Evolutionary conservation across 257 asterid genomes (phyloP), one percentile per base, ranked within the genome.

Genomic region (Cruciata laevipes): DNA sequence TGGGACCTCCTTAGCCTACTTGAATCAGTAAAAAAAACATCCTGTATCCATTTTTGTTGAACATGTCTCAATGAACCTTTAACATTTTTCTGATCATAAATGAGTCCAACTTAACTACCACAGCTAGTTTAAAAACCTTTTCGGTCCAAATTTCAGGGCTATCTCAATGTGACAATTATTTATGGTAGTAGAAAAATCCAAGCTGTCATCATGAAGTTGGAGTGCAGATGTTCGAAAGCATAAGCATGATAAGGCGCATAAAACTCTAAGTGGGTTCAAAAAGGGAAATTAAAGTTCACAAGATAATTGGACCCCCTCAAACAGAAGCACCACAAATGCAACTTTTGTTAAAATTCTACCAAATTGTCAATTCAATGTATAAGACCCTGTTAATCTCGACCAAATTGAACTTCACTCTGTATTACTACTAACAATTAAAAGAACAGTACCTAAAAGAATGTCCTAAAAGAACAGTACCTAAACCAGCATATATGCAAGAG

Each of bases 271-370:
- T 27, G 86, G 83, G 74, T 47, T 59, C 62, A 18, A 69, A 74
- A 61, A 70, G 68, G 65, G 59, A 71, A 56, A n/a, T 57, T 78
- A 27, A 27, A 27, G 30, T 27, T 27, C 30, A 27, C 30, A 78
- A 69, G 27, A 53, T 51, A 17, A 55, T 47, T 60, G 81, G 85
- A 75, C 84, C 40, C 82, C 67, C 70, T 73, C 65, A 47, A 53
- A 66, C 52, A 47, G 83, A 82, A 78, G 84, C 82, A 67, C 67
- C 12, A 13, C 18, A 71, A 13, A 60, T 66, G 68, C 72, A 51
- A 61, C 40, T 69, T 71, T 24, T 31, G 73, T 66, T 37, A 51
- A 67, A 75, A 61, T 69, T 70, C 35, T 7, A 51, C 5, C 47
- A 30, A 25, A 12, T 6, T 27, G 35, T 57, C 63, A 3, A 58